phyloP scores from a whole-genome alignment of 306 rosid genomes.

The Ochetophila trinervis region DNA sequence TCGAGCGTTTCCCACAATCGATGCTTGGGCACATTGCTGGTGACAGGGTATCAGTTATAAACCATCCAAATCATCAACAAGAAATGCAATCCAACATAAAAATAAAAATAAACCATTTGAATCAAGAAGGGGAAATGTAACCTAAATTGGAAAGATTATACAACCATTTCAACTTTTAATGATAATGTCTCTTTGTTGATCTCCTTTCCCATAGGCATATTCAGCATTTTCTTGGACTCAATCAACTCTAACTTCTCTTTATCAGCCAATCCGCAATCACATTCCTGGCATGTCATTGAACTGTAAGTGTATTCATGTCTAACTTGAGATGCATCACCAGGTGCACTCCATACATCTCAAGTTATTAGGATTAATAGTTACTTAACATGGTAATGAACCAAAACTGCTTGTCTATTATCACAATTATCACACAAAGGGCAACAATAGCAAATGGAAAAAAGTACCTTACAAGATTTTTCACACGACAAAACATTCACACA shows the following conservation, averaged over 20 bases:
- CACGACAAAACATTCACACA: constrained; percentile 28
- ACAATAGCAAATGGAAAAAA: constrained; percentile 1
- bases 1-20: constrained; percentile 46
- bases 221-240: constrained; percentile 36
- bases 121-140: constrained; percentile 1
- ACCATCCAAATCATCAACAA: constrained; percentile 39
- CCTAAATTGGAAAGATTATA: constrained; percentile 18
- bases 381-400: constrained; percentile 12
- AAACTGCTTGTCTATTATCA: not conserved
- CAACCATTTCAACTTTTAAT: constrained; percentile 48
- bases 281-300: constrained; percentile 49
- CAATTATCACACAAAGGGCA: no score
- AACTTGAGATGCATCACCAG: no score
- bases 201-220: constrained; percentile 38
- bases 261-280: constrained; percentile 34
- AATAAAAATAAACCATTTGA: constrained; percentile 34
- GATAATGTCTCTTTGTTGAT: constrained; percentile 37
- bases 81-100: constrained; percentile 30
- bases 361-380: not conserved
- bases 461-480: constrained; percentile 53
- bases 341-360: no score
- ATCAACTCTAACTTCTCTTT: constrained; percentile 39
- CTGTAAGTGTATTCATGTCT: not conserved
- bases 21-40: constrained; percentile 58
- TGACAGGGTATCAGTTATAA: constrained; percentile 50